Percentiles rank a stretch among this genome's conserved stretches.
These are phyloP conservation scores for Obelidium mucronatum DNA, from an alignment of 192 early-diverging fungal species.

Conservation along the genomic window DNA sequence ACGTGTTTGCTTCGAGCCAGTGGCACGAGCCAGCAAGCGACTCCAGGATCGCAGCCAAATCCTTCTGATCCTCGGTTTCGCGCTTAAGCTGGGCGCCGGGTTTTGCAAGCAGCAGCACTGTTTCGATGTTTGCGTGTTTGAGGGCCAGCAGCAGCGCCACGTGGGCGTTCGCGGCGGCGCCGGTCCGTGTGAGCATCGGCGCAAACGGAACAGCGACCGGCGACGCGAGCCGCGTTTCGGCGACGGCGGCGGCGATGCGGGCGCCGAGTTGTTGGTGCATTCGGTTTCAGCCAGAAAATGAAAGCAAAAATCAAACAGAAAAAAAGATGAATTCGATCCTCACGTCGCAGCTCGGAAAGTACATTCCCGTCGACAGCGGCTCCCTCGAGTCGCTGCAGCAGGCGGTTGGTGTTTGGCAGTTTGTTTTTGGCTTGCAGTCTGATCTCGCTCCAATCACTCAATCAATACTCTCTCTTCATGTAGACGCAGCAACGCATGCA, in stretches of 20 bases:
- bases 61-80: too few relatives aligned
- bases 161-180: not conserved
- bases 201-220: not conserved
- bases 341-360: slow-evolving; percentile 10
- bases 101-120: too few relatives aligned
- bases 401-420: not conserved
- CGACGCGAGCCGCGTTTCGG: not conserved
- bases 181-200: not conserved
- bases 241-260: not conserved
- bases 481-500: slow-evolving; percentile 31
- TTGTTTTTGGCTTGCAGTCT: too few relatives aligned
- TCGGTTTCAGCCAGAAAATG: not conserved
- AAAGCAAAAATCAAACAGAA: slow-evolving; percentile 6
- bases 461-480: not conserved
- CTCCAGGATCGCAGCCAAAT: too few relatives aligned
- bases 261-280: too few relatives aligned
- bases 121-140: not conserved
- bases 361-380: slow-evolving; percentile 17
- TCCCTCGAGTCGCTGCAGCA: slow-evolving; percentile 18
- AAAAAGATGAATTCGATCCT: slow-evolving; percentile 2
- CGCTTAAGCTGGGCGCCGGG: too few relatives aligned
- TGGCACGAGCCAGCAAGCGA: too few relatives aligned
- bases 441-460: not conserved
- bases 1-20: too few relatives aligned
- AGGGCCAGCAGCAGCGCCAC: not conserved